Evolutionary conservation across 2,329 filamentous ascomycete genomes (phyloP).

Genomic region (Colletotrichum sp.): DNA sequence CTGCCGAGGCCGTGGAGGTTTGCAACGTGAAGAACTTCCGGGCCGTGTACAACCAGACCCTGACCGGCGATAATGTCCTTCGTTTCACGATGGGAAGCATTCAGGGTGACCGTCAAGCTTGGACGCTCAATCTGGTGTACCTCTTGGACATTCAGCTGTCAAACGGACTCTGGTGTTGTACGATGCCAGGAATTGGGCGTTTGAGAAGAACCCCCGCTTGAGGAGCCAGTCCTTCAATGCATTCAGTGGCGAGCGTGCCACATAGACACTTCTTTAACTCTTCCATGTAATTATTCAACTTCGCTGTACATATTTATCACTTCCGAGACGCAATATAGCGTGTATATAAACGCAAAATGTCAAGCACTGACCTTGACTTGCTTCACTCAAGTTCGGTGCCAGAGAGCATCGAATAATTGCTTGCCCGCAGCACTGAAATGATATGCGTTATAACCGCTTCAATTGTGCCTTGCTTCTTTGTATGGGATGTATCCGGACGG

Average conservation of each 20-base stretch:
- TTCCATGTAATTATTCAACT: not conserved
- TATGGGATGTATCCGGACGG: too few relatives aligned
- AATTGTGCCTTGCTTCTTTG: not conserved
- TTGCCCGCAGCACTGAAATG: not conserved
- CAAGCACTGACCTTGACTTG: not conserved
- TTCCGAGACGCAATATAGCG: not conserved
- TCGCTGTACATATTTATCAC: not conserved
- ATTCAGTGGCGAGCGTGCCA: constrained; percentile 5
- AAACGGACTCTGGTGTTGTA: constrained; percentile 12
- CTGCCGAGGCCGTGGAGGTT: not conserved
- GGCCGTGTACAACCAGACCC: not conserved
- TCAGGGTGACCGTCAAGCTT: not conserved
- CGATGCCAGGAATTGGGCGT: not conserved
- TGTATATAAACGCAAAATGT: not conserved
- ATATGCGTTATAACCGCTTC: not conserved
- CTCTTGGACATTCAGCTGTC: constrained; percentile 7
- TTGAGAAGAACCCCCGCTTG: constrained; percentile 10
- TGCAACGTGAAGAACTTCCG: constrained; percentile 9
- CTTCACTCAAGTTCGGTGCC: not conserved
- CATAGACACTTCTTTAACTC: not conserved
- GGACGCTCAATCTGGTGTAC: not conserved
- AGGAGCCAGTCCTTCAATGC: not conserved
- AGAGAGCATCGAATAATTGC: not conserved
- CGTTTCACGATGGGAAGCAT: constrained; percentile 8
- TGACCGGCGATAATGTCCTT: not conserved